Base-by-base conservation (phyloP, 768 basidiomycete genomes). In the Plicaturopsis crispa region DNA sequence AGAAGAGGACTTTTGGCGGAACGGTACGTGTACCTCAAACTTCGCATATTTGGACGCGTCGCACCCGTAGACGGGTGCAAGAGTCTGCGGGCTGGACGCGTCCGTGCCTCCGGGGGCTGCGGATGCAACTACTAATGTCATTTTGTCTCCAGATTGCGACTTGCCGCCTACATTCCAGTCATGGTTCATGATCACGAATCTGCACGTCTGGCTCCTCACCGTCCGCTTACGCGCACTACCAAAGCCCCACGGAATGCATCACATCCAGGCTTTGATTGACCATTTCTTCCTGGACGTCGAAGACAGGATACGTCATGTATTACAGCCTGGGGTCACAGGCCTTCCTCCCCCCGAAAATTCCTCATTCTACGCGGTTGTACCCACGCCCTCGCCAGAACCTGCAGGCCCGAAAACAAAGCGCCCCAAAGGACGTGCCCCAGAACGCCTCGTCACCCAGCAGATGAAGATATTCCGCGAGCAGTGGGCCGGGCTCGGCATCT, bases 251-350 rank as follows among this genome's bases (percentile, higher is more conserved):
- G 86, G 84, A 17, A 63, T 64, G 47, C 55, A 72, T 43, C 85
- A 84, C 62, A 70, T 84, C 47, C 85, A 93, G 60, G 85, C 70
- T 5, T 69, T 97, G 43, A 72, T 96, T 45, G 91, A 94, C 57
- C 91, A 96, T 63, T 96, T 93, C 65, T 98, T 97, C 69, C 66
- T 90, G 47, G 89, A 97, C 55, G 75, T 89, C 45, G 94, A 97
- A 54, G 84, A 87, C 53, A 84, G 91, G 39, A 78, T 97, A 34
- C 82, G 92, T 14, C 64, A 73, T 4, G 81, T 91, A 20, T 76
- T 90, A 31, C 81, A 83, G 37, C 80, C 83, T 4, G 68, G 26
- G 10, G 10, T 28, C 26, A 14, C 14, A 8, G 10, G 10, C 26
- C 10, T 8, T 8, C 26, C 26, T 14, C 14, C 8, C 26, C 8